phyloP scores from a whole-genome alignment of 192 early-diverging fungal species.

The Gryganskiella cystojenkinii region DNA sequence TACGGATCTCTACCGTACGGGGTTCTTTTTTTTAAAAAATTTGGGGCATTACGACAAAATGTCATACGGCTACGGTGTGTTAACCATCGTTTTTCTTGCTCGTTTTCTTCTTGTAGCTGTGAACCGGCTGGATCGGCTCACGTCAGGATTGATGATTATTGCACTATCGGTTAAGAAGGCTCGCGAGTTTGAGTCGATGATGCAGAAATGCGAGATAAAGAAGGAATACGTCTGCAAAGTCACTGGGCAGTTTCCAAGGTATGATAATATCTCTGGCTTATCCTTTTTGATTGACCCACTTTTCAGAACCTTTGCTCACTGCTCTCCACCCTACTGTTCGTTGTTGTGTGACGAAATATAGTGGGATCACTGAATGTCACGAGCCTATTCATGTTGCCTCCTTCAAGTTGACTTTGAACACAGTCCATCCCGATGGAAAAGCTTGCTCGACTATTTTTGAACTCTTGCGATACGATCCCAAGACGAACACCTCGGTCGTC shows the following conservation, averaged over 20 bases:
- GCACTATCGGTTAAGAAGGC: slow-evolving; percentile 69
- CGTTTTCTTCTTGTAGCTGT: slow-evolving; percentile 62
- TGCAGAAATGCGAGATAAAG: slow-evolving; percentile 72
- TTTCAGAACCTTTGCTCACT: not conserved
- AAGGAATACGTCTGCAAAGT: slow-evolving; percentile 95
- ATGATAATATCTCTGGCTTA: slow-evolving; percentile 10
- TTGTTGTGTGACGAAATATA: slow-evolving; percentile 18
- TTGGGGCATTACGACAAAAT: not conserved
- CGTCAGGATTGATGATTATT: slow-evolving; percentile 92
- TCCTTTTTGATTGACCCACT: not conserved
- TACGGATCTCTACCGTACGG: slow-evolving; percentile 65
- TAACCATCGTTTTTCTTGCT: slow-evolving; percentile 26
- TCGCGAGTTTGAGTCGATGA: slow-evolving; percentile 68
- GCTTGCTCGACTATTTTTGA: slow-evolving; percentile 84
- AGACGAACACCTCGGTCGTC: slow-evolving; percentile 72
- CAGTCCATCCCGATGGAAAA: slow-evolving; percentile 86
- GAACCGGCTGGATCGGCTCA: slow-evolving; percentile 94
- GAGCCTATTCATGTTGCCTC: slow-evolving; percentile 89
- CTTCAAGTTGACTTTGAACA: slow-evolving; percentile 90
- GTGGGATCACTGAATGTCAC: slow-evolving; percentile 69
- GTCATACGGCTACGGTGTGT: not conserved
- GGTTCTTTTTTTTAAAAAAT: not conserved
- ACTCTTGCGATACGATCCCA: slow-evolving; percentile 68
- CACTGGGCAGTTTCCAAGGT: slow-evolving; percentile 87
- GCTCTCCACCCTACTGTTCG: slow-evolving; percentile 12